Base-by-base conservation (phyloP, 169 alveolate genomes). In the Eimeria praecox region DNA sequence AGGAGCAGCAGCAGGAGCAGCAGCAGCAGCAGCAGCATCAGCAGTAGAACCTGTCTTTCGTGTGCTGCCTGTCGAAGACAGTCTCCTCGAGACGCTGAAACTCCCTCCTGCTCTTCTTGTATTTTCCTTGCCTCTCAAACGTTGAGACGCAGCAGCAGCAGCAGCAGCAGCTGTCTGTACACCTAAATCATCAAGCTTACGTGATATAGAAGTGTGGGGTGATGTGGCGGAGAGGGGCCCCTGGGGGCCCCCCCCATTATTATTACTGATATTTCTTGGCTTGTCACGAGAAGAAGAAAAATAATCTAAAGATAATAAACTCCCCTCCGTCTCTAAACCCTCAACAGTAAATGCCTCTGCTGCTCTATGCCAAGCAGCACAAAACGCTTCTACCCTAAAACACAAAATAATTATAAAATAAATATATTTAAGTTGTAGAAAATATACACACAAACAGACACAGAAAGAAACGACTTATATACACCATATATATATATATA, bases 141-240 rank as follows among this genome's bases (percentile, higher is more conserved):
- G 40, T 71, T 27, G 40, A 30, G 82, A 71, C 9, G 40, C 22
- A 8, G 42, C 46, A 10, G 44, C 46, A 18, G 75, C 75, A 18
- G 75, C 75, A 8, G 56, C 56, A 8, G 56, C 56, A 8, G 56
- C 56, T 49, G 56, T n/a, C n/a, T n/a, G n/a, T n/a, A n/a, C n/a
- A n/a, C n/a, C n/a, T n/a, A n/a, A n/a, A 49, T 40, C 85, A 40
- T 73, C 85, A 40, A 33, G 20, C 85, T 30, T 73, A 49, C 56
- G 62, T 20, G 87, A 77, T 0, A 12, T 14, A 18, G 87, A 77
- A n/a, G 87, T 22, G 12, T 38, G 87, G 18, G 87, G 87, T 9
- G 87, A 77, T 8, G 14, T 77, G 35, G 14, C 40, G 35, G 35
- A 24, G 87, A 46, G 35, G 87, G 87, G 87, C 62, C 87, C 87